Conservation (phyloP, 768 basidiomycete species). For the Boletellus ananiceps region DNA sequence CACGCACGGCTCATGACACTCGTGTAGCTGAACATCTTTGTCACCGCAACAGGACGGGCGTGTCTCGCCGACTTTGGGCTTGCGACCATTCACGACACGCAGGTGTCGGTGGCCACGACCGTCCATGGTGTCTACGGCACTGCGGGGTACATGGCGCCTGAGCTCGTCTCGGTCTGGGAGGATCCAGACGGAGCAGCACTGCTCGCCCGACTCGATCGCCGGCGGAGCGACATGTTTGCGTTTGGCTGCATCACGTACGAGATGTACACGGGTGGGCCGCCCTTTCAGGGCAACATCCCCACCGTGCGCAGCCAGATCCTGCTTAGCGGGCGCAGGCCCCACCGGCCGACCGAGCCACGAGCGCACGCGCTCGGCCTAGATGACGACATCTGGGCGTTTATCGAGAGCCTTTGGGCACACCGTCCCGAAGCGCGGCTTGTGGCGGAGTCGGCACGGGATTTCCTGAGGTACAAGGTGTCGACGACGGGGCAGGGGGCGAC, state of each 20-base stretch:
- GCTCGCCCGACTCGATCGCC: constrained; percentile 18
- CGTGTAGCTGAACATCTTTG: constrained; percentile 27
- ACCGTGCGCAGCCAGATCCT: constrained; percentile 15
- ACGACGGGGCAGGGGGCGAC: not conserved
- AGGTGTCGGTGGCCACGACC: constrained; percentile 13
- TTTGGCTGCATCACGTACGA: constrained; percentile 34
- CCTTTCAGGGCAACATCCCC: constrained; percentile 19
- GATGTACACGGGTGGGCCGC: constrained; percentile 28
- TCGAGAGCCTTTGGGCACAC: constrained; percentile 26
- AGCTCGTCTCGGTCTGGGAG: constrained; percentile 15
- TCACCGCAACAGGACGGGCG: constrained; percentile 22
- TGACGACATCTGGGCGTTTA: constrained; percentile 30
- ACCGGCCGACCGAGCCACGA: constrained; percentile 13
- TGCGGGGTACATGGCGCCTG: constrained; percentile 26
- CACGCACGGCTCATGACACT: not conserved
- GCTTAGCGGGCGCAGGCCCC: constrained; percentile 12
- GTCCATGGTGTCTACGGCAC: constrained; percentile 18
- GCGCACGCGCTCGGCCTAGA: constrained; percentile 22
- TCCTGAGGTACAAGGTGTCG: constrained; percentile 17
- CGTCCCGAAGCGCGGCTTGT: constrained; percentile 26
- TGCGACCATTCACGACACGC: constrained; percentile 16
- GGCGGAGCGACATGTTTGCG: constrained; percentile 34
- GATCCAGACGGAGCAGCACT: constrained; percentile 8
- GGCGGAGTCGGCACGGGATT: constrained; percentile 20
- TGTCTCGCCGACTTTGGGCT: constrained; percentile 34